Base-by-base conservation (phyloP, 169 alveolate species). In the Amoebophrya sp. region DNA sequence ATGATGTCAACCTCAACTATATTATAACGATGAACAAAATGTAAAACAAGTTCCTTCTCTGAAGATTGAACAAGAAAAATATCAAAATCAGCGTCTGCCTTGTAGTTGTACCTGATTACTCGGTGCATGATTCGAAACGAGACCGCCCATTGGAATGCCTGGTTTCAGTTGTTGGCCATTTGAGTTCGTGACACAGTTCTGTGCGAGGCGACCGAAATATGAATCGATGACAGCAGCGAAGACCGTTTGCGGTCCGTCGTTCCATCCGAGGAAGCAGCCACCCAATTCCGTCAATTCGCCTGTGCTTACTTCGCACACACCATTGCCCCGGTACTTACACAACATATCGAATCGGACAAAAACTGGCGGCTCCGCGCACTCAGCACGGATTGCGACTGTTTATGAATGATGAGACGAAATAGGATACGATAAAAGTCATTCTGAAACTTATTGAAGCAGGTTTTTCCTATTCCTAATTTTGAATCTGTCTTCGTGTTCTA, bases 201-300 rank as follows among this genome's bases (percentile, higher is more conserved):
- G 39, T 29, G 83, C 18, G 39, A 65, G 83, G 2, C 33, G 12
- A 29, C 83, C 83, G 26, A 65, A 65, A 18, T 65, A 65, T 29
- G 36, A 12, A 10, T 65, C 83, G 36, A 65, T 6, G 83, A 65
- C n/a, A 29, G 83, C 83, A 26, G 18, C n/a, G 33, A 65, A 65
- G 2, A 65, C 83, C 38, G n/a, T 26, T 26, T 65, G 83, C 33
- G 83, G 83, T 1, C 83, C 83, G 39, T 65, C 83, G 3, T 65
- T 29, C 83, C 83, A 65, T 12, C 83, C 83, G 83, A 65, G 83
- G 83, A 65, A 65, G 83, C 83, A 65, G 33, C 83, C 83, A 36
- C 83, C 83, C 33, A 65, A 18, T 26, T 65, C 83, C 10, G 83
- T 65, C 36, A 65, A 36, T 36, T 65, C 83, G 2, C 83, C 83